Percentiles rank a stretch among this genome's conserved stretches.
These are phyloP conservation scores for Brassica hybrid DNA, from an alignment of 441 rosid species.

Conservation along the genomic window DNA sequence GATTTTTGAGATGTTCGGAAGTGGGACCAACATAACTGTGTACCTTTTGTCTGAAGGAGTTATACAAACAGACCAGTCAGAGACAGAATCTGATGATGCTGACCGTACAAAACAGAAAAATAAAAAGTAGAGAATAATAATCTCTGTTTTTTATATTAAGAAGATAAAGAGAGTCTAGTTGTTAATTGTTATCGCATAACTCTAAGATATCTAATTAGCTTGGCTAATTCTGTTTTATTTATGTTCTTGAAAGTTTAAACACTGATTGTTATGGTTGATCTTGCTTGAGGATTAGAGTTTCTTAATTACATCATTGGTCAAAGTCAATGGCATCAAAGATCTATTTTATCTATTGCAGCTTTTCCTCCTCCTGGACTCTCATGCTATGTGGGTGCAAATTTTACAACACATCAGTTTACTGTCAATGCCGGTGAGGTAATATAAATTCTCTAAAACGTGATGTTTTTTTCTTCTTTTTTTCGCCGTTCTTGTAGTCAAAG, in stretches of 20 bases:
- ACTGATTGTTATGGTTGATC: not conserved
- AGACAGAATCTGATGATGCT: slow-evolving; percentile 45
- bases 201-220: not conserved
- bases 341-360: too few species aligned
- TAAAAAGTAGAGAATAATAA: not conserved
- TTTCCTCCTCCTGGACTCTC: too few species aligned
- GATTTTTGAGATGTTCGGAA: slow-evolving; percentile 24
- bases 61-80: slow-evolving; percentile 29
- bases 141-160: slow-evolving; percentile 1
- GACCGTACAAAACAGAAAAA: slow-evolving; percentile 35
- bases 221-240: slow-evolving; percentile 12
- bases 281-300: not conserved
- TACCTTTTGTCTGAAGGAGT: slow-evolving; percentile 46
- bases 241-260: not conserved
- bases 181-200: slow-evolving; percentile 11
- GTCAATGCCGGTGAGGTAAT: slow-evolving; percentile 98
- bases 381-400: slow-evolving; percentile 29
- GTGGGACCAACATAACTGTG: slow-evolving; percentile 28
- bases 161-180: not conserved
- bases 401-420: slow-evolving; percentile 84
- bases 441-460: not conserved
- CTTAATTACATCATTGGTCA: slow-evolving; percentile 14
- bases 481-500: too few species aligned
- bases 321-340: slow-evolving; percentile 33
- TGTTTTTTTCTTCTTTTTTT: not conserved